Base-by-base conservation (phyloP, 768 basidiomycete species). In the Boletus rex-veris region DNA sequence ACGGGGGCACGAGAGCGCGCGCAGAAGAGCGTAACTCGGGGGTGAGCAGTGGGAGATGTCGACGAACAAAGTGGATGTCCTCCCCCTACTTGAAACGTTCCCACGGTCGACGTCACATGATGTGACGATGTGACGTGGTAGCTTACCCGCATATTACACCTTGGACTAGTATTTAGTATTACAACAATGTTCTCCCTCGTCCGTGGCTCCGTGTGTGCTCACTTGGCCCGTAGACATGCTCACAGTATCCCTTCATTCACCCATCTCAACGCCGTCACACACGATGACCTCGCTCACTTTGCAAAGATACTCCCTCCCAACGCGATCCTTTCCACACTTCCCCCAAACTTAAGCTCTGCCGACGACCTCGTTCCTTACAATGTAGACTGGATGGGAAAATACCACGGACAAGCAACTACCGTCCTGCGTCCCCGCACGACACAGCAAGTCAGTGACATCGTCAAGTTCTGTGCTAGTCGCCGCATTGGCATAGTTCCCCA, bases 301-400 rank as follows among this genome's bases (percentile, higher is more conserved):
- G 64, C 82, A n/a, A 74, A 75, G 49, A 75, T 91, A 49, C 80
- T 92, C 7, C 76, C 86, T 0, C 71, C 77, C 1, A 74, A 80
- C 5, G 79, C 86, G 31, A 80, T 92, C 50, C 73, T 92, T 15
- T 85, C 90, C 18, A 86, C 87, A 8, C 75, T 89, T 3, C 64
- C 81, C 24, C 79, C 87, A 14, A 58, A 58, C 41, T 69, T 77
- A 8, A 61, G 72, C 16, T 53, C 81, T n/a, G 37, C 75, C 8
- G 75, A 83, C 11, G 95, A 97, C 58, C 80, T 98, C 28, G 77
- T 77, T 4, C 77, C 74, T 3, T 96, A 80, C 78, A 98, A 99
- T 70, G 75, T 80, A 59, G 96, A 99, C 70, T 97, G 94, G 95
- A 92, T 97, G 87, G 86, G 87, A 63, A 96, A 96, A 70, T 98